Evolutionary conservation across 2,329 filamentous ascomycete species (phyloP).

Genomic region (Clarireedia monteithiana): DNA sequence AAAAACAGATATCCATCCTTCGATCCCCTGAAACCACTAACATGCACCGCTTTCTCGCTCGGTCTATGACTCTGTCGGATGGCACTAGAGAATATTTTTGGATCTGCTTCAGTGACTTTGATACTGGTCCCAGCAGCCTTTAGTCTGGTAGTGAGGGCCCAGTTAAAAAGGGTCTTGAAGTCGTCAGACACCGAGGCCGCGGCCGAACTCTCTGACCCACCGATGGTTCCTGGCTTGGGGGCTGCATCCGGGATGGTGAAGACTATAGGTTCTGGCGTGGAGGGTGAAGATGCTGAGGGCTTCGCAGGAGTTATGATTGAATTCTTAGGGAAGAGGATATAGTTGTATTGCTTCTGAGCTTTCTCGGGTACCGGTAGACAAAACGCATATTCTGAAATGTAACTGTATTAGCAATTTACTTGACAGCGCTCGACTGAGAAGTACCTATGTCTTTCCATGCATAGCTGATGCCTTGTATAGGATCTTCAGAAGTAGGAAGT

Average conservation of each 20-base stretch:
- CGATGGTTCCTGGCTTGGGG: slow-evolving; percentile 52
- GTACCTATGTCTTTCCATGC: slow-evolving; percentile 55
- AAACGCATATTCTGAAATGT: slow-evolving; percentile 47
- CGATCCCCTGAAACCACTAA: slow-evolving; percentile 58
- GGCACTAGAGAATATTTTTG: slow-evolving; percentile 49
- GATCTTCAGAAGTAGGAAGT: slow-evolving; percentile 41
- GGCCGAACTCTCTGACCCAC: slow-evolving; percentile 40
- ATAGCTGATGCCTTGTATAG: slow-evolving; percentile 47
- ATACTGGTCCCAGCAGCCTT: slow-evolving; percentile 39
- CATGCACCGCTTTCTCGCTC: slow-evolving; percentile 55
- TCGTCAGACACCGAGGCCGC: slow-evolving; percentile 50
- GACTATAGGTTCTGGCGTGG: slow-evolving; percentile 47
- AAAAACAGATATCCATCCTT: slow-evolving; percentile 65
- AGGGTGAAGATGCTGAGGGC: slow-evolving; percentile 31
- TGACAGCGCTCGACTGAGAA: not conserved
- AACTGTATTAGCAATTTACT: slow-evolving; percentile 1
- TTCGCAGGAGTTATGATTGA: slow-evolving; percentile 46
- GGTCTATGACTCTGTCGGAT: slow-evolving; percentile 49
- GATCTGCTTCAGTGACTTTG: slow-evolving; percentile 44
- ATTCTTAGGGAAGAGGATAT: slow-evolving; percentile 49
- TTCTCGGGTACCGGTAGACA: slow-evolving; percentile 60
- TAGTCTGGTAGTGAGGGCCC: slow-evolving; percentile 48
- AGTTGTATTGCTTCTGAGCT: slow-evolving; percentile 57
- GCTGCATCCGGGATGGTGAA: slow-evolving; percentile 54
- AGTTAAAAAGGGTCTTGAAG: slow-evolving; percentile 51